Percentiles rank a stretch among this genome's conserved stretches.
Evolutionary conservation across 2,329 filamentous ascomycete species (phyloP).

Genomic region (Xylariaceae sp.): DNA sequence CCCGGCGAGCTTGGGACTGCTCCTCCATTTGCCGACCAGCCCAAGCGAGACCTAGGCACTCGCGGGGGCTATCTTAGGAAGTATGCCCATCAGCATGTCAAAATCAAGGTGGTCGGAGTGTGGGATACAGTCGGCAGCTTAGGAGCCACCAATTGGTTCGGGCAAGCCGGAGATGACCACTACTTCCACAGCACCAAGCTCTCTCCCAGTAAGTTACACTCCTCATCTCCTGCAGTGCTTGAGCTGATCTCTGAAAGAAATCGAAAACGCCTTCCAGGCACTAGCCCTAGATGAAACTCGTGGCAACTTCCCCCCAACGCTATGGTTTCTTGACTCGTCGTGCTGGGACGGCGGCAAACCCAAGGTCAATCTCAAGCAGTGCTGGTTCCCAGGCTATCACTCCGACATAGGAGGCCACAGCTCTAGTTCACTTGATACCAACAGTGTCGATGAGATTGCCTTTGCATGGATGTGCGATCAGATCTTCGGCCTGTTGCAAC

Average conservation of each 20-base stretch:
- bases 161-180: conserved; percentile 1
- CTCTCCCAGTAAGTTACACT: conserved; percentile 1
- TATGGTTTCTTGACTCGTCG: conserved; percentile 6
- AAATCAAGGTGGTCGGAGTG: conserved; percentile 7
- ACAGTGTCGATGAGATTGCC: conserved; percentile 3
- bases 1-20: conserved; percentile 5
- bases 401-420: conserved; percentile 4
- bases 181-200: conserved; percentile 4
- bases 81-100: neutral
- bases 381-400: conserved; percentile 9
- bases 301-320: conserved; percentile 2
- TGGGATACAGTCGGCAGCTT: conserved; percentile 11
- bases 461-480: conserved; percentile 11
- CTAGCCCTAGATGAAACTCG: conserved; percentile 9
- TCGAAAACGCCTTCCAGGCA: conserved; percentile 10
- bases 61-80: neutral
- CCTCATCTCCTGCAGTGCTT: neutral
- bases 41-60: conserved; percentile 1
- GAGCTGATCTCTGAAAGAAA: neutral
- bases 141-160: conserved; percentile 1
- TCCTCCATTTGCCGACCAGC: neutral
- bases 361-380: conserved; percentile 4
- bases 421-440: neutral
- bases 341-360: neutral
- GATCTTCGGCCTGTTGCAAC: conserved; percentile 3